Base-by-base conservation (phyloP, 2,329 filamentous ascomycete genomes). In the Exophiala lecanii-corni region DNA sequence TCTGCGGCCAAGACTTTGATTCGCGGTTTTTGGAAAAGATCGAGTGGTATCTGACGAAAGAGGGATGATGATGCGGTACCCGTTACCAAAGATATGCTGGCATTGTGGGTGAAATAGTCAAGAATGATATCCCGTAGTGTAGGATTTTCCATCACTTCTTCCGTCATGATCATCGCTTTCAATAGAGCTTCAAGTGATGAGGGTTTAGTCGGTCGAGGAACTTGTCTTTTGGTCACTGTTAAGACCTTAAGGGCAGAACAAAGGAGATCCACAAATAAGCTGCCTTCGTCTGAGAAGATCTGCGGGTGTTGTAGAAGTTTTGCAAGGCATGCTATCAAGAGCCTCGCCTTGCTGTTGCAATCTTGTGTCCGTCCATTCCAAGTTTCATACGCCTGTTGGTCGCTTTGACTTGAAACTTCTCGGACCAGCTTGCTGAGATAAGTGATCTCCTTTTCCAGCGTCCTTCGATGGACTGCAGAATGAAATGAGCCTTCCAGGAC, bases 261-360 rank as follows among this genome's bases (percentile, higher is more conserved):
- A 23, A 41, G 30, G 10, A 50, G n/a, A 3, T 13, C 19, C 25
- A 20, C 16, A 26, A 36, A 47, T 4, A 31, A 19, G n/a, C 38
- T 34, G 2, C 43, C 33, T 18, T 40, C 43, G 9, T 25, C 39
- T 13, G 26, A 44, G 17, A 53, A 37, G n/a, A 39, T 35, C 9
- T 26, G 15, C 2, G 43, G 26, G 12, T 32, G 35, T 19, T 46
- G 36, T 28, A 51, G 26, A 23, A 54, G 18, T 30, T 26, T 39
- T 16, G 48, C 48, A 20, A 50, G 31, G 17, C 48, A 54, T 5
- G 43, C 48, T 18, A 25, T 36, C 10, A 47, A 6, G 5, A 54
- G 32, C 18, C 40, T 42, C 10, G n/a, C 16, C 4, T 25, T 6
- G 30, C 16, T 36, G 21, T 39, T 20, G 13, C 39, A 44, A 5